Base-by-base conservation (phyloP, 805 yeast genomes). In the Yamadazyma ubonensis region DNA sequence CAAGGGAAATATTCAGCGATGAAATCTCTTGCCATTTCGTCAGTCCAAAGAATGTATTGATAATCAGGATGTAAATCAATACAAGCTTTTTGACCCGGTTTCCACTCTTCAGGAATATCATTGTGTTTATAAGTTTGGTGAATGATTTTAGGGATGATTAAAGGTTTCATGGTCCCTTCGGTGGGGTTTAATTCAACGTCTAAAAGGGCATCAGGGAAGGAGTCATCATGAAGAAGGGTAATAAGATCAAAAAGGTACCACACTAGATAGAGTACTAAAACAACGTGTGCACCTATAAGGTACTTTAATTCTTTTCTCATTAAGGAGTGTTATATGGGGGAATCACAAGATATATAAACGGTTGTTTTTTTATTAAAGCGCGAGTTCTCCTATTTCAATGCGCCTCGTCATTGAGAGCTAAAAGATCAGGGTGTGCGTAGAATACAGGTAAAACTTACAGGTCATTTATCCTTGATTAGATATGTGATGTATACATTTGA, bases 121-220 rank as follows among this genome's bases (percentile, higher is more conserved):
- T 67, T 73, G 15, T 86, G 84, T 58, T 86, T 89, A 63, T 90
- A 90, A 10, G 96, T 90, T 61, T 90, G 97, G 58, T 90, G 97
- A 40, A 90, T 88, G 57, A 89, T 88, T 54, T 84, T 86, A 27
- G 97, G 97, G 33, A 89, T 87, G 27, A 83, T 57, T 43, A 73
- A 73, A 7, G 80, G 79, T 42, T 66, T 65, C 14, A 61, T 63
- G 15, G 65, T 55, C 5, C 62, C 55, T n/a, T 70, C 69, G 5
- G 69, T 63, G 2, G 82, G 82, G 49, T 81, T 78, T 34, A 86
- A 55, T 44, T 87, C 95, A 10, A 68, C 65, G 36, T 79, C 79
- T 11, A 76, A 56, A 17, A 86, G 64, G 1, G 84, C 86, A 54
- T 83, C 86, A 11, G 71, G 63, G 53, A 70, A 74, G 0, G 88